A percentile compares a stretch with the other conserved stretches of the same genome.
These are phyloP conservation scores for Pseudonectria foliicola DNA, from an alignment of 2,329 filamentous ascomycete genomes.

Conservation along the genomic window DNA sequence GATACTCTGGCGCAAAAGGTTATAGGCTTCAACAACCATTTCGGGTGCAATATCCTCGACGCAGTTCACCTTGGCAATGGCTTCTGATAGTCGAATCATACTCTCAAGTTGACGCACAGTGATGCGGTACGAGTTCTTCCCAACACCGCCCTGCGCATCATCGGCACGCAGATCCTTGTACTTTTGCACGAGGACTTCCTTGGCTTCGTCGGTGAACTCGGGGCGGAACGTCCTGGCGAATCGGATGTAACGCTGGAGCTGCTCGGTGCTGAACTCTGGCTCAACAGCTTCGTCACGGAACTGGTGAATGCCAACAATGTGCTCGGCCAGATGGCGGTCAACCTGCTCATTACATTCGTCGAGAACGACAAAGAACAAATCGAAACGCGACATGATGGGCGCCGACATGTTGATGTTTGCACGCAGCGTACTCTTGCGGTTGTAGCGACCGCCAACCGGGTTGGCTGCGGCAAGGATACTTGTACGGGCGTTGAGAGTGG, in stretches of 20 bases:
- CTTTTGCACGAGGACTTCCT: slow-evolving; percentile 74
- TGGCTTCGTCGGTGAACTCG: slow-evolving; percentile 83
- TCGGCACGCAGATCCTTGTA: slow-evolving; percentile 95
- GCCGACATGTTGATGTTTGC: slow-evolving; percentile 98
- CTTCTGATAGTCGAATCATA: slow-evolving; percentile 90
- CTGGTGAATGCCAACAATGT: slow-evolving; percentile 92
- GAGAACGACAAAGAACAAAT: slow-evolving; percentile 95
- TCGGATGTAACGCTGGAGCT: slow-evolving; percentile 92
- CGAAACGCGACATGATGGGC: slow-evolving; percentile 98
- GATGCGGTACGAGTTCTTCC: slow-evolving; percentile 93
- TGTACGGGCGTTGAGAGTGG: slow-evolving; percentile 90
- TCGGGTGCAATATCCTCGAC: slow-evolving; percentile 78
- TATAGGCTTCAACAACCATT: slow-evolving; percentile 89
- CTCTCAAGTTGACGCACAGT: slow-evolving; percentile 94
- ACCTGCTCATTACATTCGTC: slow-evolving; percentile 93
- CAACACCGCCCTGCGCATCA: slow-evolving; percentile 88
- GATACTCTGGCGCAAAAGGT: slow-evolving; percentile 86
- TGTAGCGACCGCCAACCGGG: slow-evolving; percentile 92
- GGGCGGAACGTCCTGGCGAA: slow-evolving; percentile 94
- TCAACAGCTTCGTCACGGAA: slow-evolving; percentile 84
- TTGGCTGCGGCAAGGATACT: slow-evolving; percentile 95
- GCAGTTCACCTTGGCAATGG: slow-evolving; percentile 97
- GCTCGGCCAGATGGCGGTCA: slow-evolving; percentile 84
- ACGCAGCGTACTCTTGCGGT: slow-evolving; percentile 87
- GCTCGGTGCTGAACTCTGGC: slow-evolving; percentile 93